Percentiles rank a stretch among this genome's conserved stretches.
Evolutionary conservation across 345 rosid species (phyloP).

Genomic region (Lagerstroemia speciosa): DNA sequence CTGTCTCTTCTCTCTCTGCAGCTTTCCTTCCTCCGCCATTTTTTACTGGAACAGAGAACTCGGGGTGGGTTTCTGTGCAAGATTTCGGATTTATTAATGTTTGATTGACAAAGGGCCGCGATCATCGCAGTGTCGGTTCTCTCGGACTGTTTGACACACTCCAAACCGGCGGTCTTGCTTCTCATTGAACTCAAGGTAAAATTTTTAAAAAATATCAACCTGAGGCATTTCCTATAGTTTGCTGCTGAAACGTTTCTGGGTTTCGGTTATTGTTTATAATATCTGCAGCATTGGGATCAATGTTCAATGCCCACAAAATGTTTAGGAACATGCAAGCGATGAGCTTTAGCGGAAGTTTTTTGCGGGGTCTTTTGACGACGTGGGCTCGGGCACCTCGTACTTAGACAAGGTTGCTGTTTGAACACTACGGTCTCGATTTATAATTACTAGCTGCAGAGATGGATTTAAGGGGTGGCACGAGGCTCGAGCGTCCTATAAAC

Average conservation of each 20-base stretch:
- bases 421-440: background rate
- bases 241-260: conserved; percentile 25
- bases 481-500: no score
- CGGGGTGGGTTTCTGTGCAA: conserved; percentile 1
- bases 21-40: conserved; percentile 53
- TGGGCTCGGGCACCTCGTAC: conserved; percentile 42
- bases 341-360: conserved; percentile 17
- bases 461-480: no score
- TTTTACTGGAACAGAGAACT: conserved; percentile 26
- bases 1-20: background rate
- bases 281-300: conserved; percentile 19
- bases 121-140: conserved; percentile 50
- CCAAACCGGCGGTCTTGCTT: conserved; percentile 28
- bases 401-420: conserved; percentile 13
- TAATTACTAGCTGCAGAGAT: background rate
- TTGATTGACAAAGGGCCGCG: conserved; percentile 17
- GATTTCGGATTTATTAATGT: conserved; percentile 9
- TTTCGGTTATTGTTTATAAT: conserved; percentile 19
- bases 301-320: conserved; percentile 12
- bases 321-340: conserved; percentile 14
- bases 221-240: conserved; percentile 17
- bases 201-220: conserved; percentile 5
- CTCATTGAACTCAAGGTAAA: conserved; percentile 52
- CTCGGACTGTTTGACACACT: conserved; percentile 12
- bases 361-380: no score